These are phyloP conservation scores for Plantago coronopus DNA, from an alignment of 305 asterid species.

Conservation along the genomic window DNA sequence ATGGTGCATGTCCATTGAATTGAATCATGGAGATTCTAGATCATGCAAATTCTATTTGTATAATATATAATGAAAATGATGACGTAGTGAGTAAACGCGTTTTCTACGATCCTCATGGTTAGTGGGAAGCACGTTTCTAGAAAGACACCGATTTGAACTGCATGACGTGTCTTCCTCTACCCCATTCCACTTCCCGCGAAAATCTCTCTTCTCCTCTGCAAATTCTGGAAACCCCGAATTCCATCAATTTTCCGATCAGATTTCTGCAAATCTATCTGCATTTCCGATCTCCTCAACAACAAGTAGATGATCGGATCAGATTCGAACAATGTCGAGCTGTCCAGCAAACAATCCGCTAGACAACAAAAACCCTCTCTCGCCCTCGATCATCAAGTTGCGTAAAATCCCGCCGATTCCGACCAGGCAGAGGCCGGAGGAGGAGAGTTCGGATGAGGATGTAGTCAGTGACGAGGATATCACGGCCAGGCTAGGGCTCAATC, in stretches of 20 bases:
- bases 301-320: not conserved
- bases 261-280: no score
- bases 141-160: not conserved
- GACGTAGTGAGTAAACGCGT: no score
- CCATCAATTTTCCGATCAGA: not conserved
- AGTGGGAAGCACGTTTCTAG: constrained; percentile 43
- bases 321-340: constrained; percentile 33
- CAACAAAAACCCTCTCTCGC: constrained; percentile 27
- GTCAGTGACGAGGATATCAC: constrained; percentile 33
- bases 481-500: constrained; percentile 60
- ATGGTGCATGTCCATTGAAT: no score
- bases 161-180: constrained; percentile 44
- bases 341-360: constrained; percentile 9
- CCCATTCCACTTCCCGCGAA: constrained; percentile 66
- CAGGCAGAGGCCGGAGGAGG: constrained; percentile 32
- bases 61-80: no score
- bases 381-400: constrained; percentile 46
- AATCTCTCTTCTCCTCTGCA: constrained; percentile 35
- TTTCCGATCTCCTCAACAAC: no score
- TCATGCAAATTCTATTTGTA: no score
- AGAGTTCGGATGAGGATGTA: constrained; percentile 25
- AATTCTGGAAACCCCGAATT: constrained; percentile 29
- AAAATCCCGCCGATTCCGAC: constrained; percentile 61
- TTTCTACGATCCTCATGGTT: not conserved
- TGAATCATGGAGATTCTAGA: no score